A percentile compares a stretch with the other conserved stretches of the same genome.
phyloP scores from a whole-genome alignment of 2,329 filamentous ascomycete species.

The Botrytis pseudocinerea region DNA sequence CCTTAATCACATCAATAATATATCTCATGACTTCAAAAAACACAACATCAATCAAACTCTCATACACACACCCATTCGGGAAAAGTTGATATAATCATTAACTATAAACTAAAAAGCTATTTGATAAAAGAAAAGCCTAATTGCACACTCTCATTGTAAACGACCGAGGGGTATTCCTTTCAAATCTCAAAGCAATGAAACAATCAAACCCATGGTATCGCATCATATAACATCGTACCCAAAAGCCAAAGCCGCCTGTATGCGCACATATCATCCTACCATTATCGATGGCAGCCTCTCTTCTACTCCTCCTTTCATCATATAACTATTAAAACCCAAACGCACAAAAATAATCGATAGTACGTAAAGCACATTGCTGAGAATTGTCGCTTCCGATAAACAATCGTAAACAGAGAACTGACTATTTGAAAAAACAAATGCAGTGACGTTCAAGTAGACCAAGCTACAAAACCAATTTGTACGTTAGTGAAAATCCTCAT shows the following conservation, averaged over 20 bases:
- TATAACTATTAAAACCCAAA: background rate
- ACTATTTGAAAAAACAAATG: background rate
- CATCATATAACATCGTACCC: background rate
- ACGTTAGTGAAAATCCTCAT: constrained; percentile 32
- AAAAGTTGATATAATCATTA: background rate
- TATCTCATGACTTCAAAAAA: background rate
- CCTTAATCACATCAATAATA: background rate
- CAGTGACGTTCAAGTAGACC: constrained; percentile 34
- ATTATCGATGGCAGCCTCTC: background rate
- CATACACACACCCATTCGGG: background rate
- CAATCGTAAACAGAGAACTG: background rate
- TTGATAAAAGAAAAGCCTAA: background rate
- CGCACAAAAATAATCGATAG: background rate
- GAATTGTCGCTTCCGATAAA: background rate
- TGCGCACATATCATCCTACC: background rate
- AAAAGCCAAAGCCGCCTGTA: background rate
- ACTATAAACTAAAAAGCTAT: background rate
- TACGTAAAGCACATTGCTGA: constrained; percentile 3
- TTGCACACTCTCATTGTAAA: background rate
- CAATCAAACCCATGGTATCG: background rate
- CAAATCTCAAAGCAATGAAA: constrained; percentile 10
- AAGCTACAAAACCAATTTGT: constrained; percentile 35
- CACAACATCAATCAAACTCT: background rate
- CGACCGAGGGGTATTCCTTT: constrained; percentile 11
- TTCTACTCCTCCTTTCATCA: background rate